Evolutionary conservation across 2,329 filamentous ascomycete species (phyloP), one percentile per base, ranked within the genome.

Genomic region (Neonectria punicea): DNA sequence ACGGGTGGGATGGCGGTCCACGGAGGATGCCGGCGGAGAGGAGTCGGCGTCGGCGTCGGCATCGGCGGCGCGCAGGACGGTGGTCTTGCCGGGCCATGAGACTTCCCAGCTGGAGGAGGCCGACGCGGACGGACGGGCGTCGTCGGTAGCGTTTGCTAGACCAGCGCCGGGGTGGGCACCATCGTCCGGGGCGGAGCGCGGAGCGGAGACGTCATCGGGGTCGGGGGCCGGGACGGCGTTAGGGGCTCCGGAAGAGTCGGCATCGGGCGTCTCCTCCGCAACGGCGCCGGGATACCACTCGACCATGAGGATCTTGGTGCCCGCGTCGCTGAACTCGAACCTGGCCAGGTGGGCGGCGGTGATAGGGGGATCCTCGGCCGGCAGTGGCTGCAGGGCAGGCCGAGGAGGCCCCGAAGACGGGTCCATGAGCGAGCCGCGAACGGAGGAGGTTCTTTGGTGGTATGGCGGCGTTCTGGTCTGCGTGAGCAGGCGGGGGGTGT

Each of bases 231-330:
- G 53, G 53, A 53, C 65, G 62, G 71, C 62, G 55, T 64, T 67
- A 50, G 63, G 63, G 49, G 60, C 18, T 16, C 20, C 60, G 39
- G 61, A 47, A 47, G 30, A 44, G 13, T 20, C 59, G 51, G 72
- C 59, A 60, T 51, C 46, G 16, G 51, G 34, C 43, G 30, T 54
- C 22, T 47, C 64, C 14, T 53, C 64, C 22, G 53, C 56, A 39
- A 68, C 68, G 46, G 71, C 70, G 54, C 70, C 72, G 43, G 80
- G 77, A 76, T 93, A 89, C 94, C 94, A 97, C 78, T 97, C 93
- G 43, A 97, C 90, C 93, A 97, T 96, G 72, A 97, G 83, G 68
- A 97, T 90, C 82, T 97, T 97, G 67, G 93, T 97, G 44, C 93
- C 93, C 69, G 94, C 91, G 73, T 93, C 93, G 54, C 89, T 91